Percentiles rank a stretch among this genome's conserved stretches.
phyloP scores from a whole-genome alignment of 495 filamentous ascomycete species.

The Lasiosphaeria ovina region DNA sequence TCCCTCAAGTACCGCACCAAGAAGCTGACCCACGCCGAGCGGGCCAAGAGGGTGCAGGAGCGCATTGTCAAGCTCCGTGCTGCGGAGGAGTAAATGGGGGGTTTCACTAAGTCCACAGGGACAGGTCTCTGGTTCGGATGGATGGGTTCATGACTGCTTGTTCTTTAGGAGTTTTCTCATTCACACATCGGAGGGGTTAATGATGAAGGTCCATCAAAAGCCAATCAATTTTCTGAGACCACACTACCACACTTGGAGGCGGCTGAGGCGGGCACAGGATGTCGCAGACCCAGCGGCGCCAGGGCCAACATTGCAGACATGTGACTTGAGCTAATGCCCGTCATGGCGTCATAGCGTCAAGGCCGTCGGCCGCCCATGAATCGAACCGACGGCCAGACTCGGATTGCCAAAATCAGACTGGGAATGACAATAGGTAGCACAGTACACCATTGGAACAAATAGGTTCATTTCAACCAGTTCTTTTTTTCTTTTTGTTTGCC shows the following conservation, averaged over 20 bases:
- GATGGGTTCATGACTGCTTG: slow-evolving; percentile 28
- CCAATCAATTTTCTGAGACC: slow-evolving; percentile 27
- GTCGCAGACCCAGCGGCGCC: too few species aligned
- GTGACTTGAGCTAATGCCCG: background rate
- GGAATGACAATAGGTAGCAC: too few species aligned
- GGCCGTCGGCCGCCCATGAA: background rate
- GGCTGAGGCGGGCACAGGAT: background rate
- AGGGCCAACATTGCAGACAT: slow-evolving; percentile 7
- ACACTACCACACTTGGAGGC: background rate
- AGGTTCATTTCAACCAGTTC: too few species aligned
- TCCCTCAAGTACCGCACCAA: slow-evolving; percentile 75
- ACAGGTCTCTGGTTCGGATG: slow-evolving; percentile 26
- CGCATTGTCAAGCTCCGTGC: slow-evolving; percentile 75
- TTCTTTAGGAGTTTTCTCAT: slow-evolving; percentile 30
- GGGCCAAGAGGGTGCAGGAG: slow-evolving; percentile 73
- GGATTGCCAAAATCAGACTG: too few species aligned
- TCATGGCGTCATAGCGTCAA: too few species aligned
- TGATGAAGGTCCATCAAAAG: slow-evolving; percentile 33
- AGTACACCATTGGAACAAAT: too few species aligned
- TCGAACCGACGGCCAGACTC: background rate
- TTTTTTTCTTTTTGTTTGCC: too few species aligned
- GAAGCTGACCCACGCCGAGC: slow-evolving; percentile 80
- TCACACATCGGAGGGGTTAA: slow-evolving; percentile 21
- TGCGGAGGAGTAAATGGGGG: slow-evolving; percentile 33
- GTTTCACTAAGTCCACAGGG: slow-evolving; percentile 19